A percentile compares a stretch with the other conserved stretches of the same genome.
Conservation (phyloP, 2,329 filamentous ascomycete genomes). For the Beauveria scarabaeidicola region DNA sequence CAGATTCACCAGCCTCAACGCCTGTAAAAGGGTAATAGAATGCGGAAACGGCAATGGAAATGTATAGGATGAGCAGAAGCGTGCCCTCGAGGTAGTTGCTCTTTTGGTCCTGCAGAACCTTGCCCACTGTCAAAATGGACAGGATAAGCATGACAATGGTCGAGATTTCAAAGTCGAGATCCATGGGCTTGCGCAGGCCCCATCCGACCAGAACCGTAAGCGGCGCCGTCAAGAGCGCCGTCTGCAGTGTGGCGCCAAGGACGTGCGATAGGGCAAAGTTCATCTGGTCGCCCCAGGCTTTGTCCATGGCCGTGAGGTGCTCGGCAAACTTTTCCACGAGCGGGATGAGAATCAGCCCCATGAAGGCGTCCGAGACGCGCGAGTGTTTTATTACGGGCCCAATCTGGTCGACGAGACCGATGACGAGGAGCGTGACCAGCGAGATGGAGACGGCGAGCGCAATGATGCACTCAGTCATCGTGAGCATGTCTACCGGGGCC, state of each 20-base stretch:
- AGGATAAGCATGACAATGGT: conserved; percentile 75
- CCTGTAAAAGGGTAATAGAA: conserved; percentile 41
- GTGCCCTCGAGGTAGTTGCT: conserved; percentile 85
- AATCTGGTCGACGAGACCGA: conserved; percentile 67
- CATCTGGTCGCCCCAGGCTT: conserved; percentile 76
- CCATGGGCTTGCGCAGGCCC: conserved; percentile 57
- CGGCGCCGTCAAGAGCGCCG: conserved; percentile 78
- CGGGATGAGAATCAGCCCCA: conserved; percentile 68
- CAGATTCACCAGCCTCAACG: conserved; percentile 15
- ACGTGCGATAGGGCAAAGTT: conserved; percentile 82
- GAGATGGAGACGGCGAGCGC: conserved; percentile 55
- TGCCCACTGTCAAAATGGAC: conserved; percentile 76
- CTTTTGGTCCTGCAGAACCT: conserved; percentile 80
- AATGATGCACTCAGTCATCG: conserved; percentile 62
- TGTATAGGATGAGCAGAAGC: conserved; percentile 62
- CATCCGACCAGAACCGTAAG: conserved; percentile 78
- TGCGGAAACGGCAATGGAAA: conserved; percentile 51
- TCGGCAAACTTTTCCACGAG: conserved; percentile 82
- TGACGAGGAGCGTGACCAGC: conserved; percentile 64
- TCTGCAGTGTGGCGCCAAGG: conserved; percentile 80
- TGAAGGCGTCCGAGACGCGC: conserved; percentile 43
- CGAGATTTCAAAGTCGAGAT: conserved; percentile 80
- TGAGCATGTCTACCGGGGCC: conserved; percentile 56
- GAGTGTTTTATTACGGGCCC: conserved; percentile 42
- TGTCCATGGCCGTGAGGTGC: conserved; percentile 74